Percentiles rank a stretch among this genome's conserved stretches.
phyloP scores from a whole-genome alignment of 2,329 filamentous ascomycete species.

The Calcarisporium arbuscula region DNA sequence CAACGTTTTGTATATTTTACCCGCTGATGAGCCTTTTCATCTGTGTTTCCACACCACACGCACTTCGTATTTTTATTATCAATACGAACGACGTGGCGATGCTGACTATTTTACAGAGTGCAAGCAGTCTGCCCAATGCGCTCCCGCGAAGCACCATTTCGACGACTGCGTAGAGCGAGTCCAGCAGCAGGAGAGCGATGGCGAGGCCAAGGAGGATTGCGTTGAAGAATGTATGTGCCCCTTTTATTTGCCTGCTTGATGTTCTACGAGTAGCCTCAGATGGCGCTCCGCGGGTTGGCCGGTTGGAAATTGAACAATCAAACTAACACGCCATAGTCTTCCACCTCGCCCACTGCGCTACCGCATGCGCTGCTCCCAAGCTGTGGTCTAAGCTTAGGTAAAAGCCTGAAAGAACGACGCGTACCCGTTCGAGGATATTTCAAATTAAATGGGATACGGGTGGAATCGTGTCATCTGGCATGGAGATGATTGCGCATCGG shows the following conservation, averaged over 20 bases:
- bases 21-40: too few species aligned
- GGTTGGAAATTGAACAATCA: too few species aligned
- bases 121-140: constrained; percentile 77
- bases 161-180: constrained; percentile 98
- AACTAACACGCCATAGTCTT: constrained; percentile 63
- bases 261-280: too few species aligned
- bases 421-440: constrained; percentile 16
- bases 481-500: too few species aligned
- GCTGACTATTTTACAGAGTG: constrained; percentile 59
- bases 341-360: constrained; percentile 95
- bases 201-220: constrained; percentile 82
- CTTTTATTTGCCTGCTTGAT: constrained; percentile 8
- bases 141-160: constrained; percentile 91
- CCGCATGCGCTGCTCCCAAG: constrained; percentile 89
- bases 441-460: constrained; percentile 3
- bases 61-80: constrained; percentile 14
- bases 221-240: constrained; percentile 96
- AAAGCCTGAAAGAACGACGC: constrained; percentile 23
- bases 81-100: not conserved
- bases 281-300: too few species aligned
- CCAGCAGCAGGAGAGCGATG: constrained; percentile 54
- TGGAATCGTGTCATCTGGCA: too few species aligned
- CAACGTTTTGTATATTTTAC: not conserved
- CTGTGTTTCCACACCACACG: constrained; percentile 3
- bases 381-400: constrained; percentile 92